Evolutionary conservation across 345 rosid genomes (phyloP), one percentile per base, ranked within the genome.

Genomic region (Boechera divaricarpa): DNA sequence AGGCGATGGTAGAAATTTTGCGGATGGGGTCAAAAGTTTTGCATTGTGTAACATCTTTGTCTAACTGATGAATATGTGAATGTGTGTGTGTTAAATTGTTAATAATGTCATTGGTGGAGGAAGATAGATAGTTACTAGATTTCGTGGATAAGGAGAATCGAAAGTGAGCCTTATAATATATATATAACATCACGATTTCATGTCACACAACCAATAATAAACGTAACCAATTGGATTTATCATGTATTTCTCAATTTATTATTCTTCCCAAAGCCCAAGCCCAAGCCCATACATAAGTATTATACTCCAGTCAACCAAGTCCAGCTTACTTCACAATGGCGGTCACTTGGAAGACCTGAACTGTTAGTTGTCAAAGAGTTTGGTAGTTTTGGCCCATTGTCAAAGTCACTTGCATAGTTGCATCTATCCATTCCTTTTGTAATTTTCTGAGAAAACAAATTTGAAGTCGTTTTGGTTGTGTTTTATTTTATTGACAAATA

Each of bases 11-110:
- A 73, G n/a, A 79, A 81, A 78, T 9, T 42, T 79, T 33, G 80
- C 39, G 69, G 85, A 21, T 64, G 66, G 53, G 81, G 78, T 80
- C 9, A 69, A 57, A 49, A 82, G 36, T 48, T 83, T 81, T 6
- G 70, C 54, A 59, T 48, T 83, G 18, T 29, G 83, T 63, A 85
- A 77, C 89, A 89, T 85, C 79, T 32, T 39, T 49, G 26, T 67
- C 8, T 29, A 15, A 5, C 5, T 65, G 71, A 55, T 28, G 59
- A 29, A 9, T 53, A 8, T 68, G 63, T 77, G 64, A 8, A 1
- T 42, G 6, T 35, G 60, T 35, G 60, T 39, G 42, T 9, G 8
- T 38, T 11, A 3, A 11, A 0, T 10, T 39, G 44, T 39, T 41
- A 41, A 41, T 12, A 59, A 58, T 18, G 41, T 12, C 41, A 52